These are phyloP conservation scores for Umbelopsis isabellina DNA, from an alignment of 192 early-diverging fungal genomes.

Conservation along the genomic window DNA sequence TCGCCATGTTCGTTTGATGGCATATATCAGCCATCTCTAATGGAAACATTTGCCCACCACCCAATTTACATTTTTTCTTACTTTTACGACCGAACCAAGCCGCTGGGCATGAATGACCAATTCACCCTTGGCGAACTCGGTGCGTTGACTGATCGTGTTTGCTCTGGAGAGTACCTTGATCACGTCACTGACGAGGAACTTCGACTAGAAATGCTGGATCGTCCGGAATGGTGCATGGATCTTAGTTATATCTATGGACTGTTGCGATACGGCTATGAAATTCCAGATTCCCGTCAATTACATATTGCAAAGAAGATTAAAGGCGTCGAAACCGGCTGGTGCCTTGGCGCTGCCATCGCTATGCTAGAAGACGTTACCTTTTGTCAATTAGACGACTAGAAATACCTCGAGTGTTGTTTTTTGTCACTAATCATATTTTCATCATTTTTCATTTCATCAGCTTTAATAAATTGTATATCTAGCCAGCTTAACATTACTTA, in stretches of 20 bases:
- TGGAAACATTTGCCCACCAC: slow-evolving; percentile 58
- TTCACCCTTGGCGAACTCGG: slow-evolving; percentile 67
- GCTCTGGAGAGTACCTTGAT: slow-evolving; percentile 51
- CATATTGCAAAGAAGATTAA: slow-evolving; percentile 91
- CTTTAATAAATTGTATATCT: too few relatives aligned
- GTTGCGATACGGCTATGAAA: slow-evolving; percentile 83
- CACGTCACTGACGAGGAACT: slow-evolving; percentile 33
- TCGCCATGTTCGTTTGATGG: slow-evolving; percentile 82
- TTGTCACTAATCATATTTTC: background rate
- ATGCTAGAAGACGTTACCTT: slow-evolving; percentile 63
- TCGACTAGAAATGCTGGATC: slow-evolving; percentile 45
- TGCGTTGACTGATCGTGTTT: slow-evolving; percentile 61
- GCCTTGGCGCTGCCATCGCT: slow-evolving; percentile 88
- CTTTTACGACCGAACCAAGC: slow-evolving; percentile 81
- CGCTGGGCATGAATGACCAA: slow-evolving; percentile 56
- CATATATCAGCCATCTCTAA: slow-evolving; percentile 74
- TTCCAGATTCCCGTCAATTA: slow-evolving; percentile 68
- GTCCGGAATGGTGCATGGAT: slow-evolving; percentile 88
- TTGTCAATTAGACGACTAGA: slow-evolving; percentile 34
- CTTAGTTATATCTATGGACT: slow-evolving; percentile 86
- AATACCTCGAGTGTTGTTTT: background rate
- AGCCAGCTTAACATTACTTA: too few relatives aligned
- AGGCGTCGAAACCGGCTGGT: slow-evolving; percentile 95
- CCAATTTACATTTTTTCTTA: slow-evolving; percentile 89
- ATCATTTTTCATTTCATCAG: too few relatives aligned